phyloP scores from a whole-genome alignment of 2,329 filamentous ascomycete genomes.

The Monosporascus cannonballus region DNA sequence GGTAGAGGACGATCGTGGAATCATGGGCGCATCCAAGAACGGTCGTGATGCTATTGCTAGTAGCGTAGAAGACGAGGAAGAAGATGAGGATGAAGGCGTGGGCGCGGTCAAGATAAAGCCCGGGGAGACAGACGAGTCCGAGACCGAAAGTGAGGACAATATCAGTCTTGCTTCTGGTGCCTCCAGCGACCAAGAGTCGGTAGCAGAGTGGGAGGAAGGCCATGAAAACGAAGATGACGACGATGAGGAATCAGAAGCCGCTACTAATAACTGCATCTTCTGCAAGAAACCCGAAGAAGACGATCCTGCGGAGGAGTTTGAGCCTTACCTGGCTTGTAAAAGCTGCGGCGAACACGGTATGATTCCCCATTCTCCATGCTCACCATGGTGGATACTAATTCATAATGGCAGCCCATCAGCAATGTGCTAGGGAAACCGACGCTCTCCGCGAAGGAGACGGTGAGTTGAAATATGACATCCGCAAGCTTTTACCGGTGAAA shows the following conservation, averaged over 20 bases:
- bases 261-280: constrained; percentile 17
- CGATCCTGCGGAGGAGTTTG: constrained; percentile 62
- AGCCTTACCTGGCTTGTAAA: constrained; percentile 69
- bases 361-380: constrained; percentile 29
- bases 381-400: constrained; percentile 30
- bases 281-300: constrained; percentile 31
- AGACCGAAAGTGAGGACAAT: constrained; percentile 30
- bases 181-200: constrained; percentile 22
- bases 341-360: constrained; percentile 78
- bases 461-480: constrained; percentile 34
- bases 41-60: constrained; percentile 13
- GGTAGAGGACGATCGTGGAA: constrained; percentile 35
- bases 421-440: constrained; percentile 73
- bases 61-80: constrained; percentile 23
- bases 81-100: constrained; percentile 47
- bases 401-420: constrained; percentile 68
- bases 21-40: constrained; percentile 16
- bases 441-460: constrained; percentile 57
- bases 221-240: constrained; percentile 25
- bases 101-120: constrained; percentile 52
- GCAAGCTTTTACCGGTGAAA: constrained; percentile 2
- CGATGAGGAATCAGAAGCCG: constrained; percentile 26
- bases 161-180: constrained; percentile 20
- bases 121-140: constrained; percentile 41
- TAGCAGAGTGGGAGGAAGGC: constrained; percentile 23